Conservation (phyloP, 73 alveolate species). For the Paramecium primaurelia region DNA sequence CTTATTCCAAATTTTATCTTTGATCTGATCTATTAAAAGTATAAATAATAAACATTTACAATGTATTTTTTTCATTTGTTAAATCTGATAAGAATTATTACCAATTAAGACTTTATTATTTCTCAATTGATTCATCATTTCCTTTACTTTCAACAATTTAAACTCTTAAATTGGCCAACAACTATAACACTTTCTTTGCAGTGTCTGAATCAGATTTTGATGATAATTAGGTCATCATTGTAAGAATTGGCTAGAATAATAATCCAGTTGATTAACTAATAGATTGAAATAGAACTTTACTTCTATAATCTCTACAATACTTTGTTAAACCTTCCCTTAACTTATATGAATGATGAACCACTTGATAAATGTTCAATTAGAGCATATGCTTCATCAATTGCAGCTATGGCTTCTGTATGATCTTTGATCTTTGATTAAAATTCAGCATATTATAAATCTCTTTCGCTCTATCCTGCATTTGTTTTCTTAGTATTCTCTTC, state of each 20-base stretch:
- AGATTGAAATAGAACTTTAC: neutral
- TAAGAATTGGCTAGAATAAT: conserved; percentile 20
- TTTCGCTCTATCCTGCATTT: conserved; percentile 17
- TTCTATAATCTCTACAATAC: conserved; percentile 7
- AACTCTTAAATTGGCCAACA: conserved; percentile 39
- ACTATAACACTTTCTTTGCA: conserved; percentile 1
- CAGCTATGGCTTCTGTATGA: conserved; percentile 34
- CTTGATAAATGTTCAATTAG: conserved; percentile 23
- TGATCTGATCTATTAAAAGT: neutral
- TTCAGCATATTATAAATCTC: conserved; percentile 45
- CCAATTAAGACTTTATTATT: conserved; percentile 31
- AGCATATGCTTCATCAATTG: conserved; percentile 43
- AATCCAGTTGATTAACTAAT: conserved; percentile 22
- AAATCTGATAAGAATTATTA: conserved; percentile 15
- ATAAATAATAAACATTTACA: neutral
- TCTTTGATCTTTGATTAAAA: conserved; percentile 28
- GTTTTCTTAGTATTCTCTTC: conserved; percentile 25
- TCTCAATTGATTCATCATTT: conserved; percentile 24
- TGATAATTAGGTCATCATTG: conserved; percentile 43
- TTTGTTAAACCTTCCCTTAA: conserved; percentile 12
- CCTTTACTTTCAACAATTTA: conserved; percentile 11
- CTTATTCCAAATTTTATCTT: conserved; percentile 47
- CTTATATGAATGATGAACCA: conserved; percentile 41
- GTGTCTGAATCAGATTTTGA: neutral
- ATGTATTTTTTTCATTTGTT: conserved; percentile 18